phyloP scores from a whole-genome alignment of 78 protist genomes.

The Emiliania huxleyi region DNA sequence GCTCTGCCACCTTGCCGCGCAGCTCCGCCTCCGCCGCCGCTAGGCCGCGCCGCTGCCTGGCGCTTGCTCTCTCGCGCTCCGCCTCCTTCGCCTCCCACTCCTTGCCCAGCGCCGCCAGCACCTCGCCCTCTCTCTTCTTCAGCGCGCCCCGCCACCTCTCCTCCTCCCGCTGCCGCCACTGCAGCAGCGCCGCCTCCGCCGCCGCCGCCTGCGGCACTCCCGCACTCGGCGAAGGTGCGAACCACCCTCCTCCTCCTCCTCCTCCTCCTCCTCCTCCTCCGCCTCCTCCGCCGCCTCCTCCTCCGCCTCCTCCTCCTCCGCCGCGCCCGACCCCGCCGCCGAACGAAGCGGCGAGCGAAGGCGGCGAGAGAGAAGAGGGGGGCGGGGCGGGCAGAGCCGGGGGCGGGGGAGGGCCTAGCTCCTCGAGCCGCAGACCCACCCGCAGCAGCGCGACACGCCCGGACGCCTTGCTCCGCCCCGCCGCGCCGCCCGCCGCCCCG shows the following conservation, averaged over 20 bases:
- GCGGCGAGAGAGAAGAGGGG: no score
- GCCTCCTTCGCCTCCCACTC: background rate
- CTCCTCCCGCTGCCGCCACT: background rate
- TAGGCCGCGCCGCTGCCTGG: background rate
- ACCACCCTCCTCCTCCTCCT: no score
- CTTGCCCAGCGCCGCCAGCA: background rate
- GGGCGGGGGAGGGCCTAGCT: background rate
- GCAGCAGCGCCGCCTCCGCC: background rate
- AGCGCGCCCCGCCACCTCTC: background rate
- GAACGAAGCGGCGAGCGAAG: no score
- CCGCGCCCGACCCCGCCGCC: no score
- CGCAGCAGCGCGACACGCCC: background rate
- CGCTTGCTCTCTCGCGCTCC: background rate
- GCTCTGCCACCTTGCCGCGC: background rate
- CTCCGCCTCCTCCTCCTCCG: no score
- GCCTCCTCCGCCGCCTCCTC: no score
- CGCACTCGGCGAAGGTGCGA: background rate
- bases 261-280: no score
- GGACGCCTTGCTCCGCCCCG: no score
- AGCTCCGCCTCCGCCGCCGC: background rate
- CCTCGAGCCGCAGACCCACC: background rate
- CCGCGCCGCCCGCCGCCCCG: no score
- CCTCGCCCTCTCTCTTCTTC: background rate
- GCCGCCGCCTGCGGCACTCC: background rate
- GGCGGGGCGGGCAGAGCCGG: no score